These are phyloP conservation scores for Phanerochaete carnosa DNA, from an alignment of 768 basidiomycete species.

Conservation along the genomic window DNA sequence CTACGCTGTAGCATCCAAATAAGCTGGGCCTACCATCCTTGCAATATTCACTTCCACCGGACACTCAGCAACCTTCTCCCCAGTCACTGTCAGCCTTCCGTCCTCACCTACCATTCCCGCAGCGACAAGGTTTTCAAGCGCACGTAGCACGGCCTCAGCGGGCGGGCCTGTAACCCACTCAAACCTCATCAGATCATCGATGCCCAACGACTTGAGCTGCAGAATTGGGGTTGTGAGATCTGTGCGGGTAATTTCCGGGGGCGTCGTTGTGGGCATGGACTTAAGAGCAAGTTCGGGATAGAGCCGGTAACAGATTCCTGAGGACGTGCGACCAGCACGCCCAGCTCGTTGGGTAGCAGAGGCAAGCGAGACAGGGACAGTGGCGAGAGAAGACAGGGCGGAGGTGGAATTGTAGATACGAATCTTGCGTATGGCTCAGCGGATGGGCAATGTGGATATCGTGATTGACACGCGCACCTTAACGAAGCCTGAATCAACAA, in stretches of 20 bases:
- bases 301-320: slow-evolving; percentile 90
- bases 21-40: slow-evolving; percentile 68
- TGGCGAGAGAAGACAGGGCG: slow-evolving; percentile 77
- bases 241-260: slow-evolving; percentile 87
- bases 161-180: slow-evolving; percentile 93
- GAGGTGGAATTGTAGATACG: slow-evolving; percentile 88
- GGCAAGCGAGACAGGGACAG: slow-evolving; percentile 80
- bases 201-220: slow-evolving; percentile 91
- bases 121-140: slow-evolving; percentile 77
- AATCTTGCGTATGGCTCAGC: slow-evolving; percentile 46
- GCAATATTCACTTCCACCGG: slow-evolving; percentile 92
- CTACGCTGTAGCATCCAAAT: not conserved
- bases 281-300: slow-evolving; percentile 67
- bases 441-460: not conserved
- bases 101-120: slow-evolving; percentile 84
- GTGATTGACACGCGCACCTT: slow-evolving; percentile 55
- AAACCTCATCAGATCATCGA: slow-evolving; percentile 93
- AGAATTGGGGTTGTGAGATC: slow-evolving; percentile 91
- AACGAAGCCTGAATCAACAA: slow-evolving; percentile 92
- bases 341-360: slow-evolving; percentile 93
- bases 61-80: slow-evolving; percentile 88
- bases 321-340: slow-evolving; percentile 89
- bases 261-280: slow-evolving; percentile 62
- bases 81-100: slow-evolving; percentile 71
- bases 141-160: slow-evolving; percentile 78